Base-by-base conservation (phyloP, 208 protist species). In the Vickermania ingenoplastis region DNA sequence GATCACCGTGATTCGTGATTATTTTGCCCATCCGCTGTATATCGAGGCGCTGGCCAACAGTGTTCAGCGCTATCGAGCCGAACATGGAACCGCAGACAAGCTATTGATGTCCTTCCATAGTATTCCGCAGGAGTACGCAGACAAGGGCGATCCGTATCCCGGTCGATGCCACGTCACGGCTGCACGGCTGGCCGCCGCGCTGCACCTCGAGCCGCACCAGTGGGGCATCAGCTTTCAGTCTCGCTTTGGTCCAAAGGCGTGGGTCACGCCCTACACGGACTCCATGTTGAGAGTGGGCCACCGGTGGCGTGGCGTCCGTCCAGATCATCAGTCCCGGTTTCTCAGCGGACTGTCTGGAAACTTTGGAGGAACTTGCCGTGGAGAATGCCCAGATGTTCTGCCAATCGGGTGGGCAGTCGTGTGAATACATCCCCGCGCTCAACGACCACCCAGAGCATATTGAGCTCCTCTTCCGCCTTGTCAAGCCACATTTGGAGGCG, bases 51-150 rank as follows among this genome's bases (percentile, higher is more conserved):
- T 67, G 5, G 22, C 22, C 24, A 13, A 13, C 11, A 23, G 13
- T 3, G 7, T 61, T 2, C 24, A 26, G 21, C 14, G 7, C 13
- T 27, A 7, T 55, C 23, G 11, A 25, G 17, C 51, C 7, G 14
- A 21, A 14, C 51, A 55, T 55, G 51, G 51, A 7, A 21, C 11
- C 14, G 14, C 51, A 7, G 51, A 55, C 21, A 66, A 58, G n/a
- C n/a, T 80, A n/a, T 27, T 80, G 1, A 25, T 71, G n/a, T 71
- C 66, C n/a, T 80, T 75, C 45, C 74, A 80, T 57, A 80, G 74
- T 62, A 76, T 76, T 28, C 74, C 74, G 2, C 22, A 56, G 0
- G 62, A 62, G 7, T 75, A 76, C 57, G 61, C 57, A 23, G 26
- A 59, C 7, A 62, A 69, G 2, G 63, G 71, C 41, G 74, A 80